Base-by-base conservation (phyloP, 257 asterid species). In the Solanum pinnatisectum region DNA sequence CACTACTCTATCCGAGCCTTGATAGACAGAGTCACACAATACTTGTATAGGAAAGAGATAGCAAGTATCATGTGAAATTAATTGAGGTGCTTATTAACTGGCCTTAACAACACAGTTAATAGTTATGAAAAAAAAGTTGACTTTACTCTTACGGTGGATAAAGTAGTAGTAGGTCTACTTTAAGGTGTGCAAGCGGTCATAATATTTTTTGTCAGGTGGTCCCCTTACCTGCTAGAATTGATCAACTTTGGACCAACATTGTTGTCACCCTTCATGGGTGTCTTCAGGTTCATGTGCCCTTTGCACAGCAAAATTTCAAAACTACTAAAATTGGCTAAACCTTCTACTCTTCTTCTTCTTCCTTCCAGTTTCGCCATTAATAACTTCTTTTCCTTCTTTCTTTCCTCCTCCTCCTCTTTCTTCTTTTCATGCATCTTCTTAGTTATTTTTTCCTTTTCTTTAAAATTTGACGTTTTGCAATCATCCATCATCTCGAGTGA, bases 251-350 rank as follows among this genome's bases (percentile, higher is more conserved):
- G 86, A 95, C 98, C 15, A 93, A 96, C 74, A 96, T 95, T 20
- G 96, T 95, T 40, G 97, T 96, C 52, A 96, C 97, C 92, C 92
- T 95, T 60, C 96, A 95, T 25, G 98, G 98, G 8, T 94, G 96
- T 25, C 95, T 96, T 63, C 90, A 87, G 88, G 94, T 96, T 25
- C 95, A 97, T 8, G 95, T 95, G 44, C 98, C 98, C 20, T 95
- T 96, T 84, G 96, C 94, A 90, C 94, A 91, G 88, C 46, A 35
- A 46, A 92, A 87, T 79, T 22, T 40, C 46, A 40, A 40, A 40
- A 40, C 10, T 40, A 42, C 46, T 42, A 42, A 42, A 42, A 42
- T 42, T 42, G 4, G 46, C 46, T 1, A 1, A 3, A 10, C 46
- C 14, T 42, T 42, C 14, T 42, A 3, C 14, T 42, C 14, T 42